These are phyloP conservation scores for Groenewaldozyma tartarivorans DNA, from an alignment of 805 yeast species.

Conservation along the genomic window DNA sequence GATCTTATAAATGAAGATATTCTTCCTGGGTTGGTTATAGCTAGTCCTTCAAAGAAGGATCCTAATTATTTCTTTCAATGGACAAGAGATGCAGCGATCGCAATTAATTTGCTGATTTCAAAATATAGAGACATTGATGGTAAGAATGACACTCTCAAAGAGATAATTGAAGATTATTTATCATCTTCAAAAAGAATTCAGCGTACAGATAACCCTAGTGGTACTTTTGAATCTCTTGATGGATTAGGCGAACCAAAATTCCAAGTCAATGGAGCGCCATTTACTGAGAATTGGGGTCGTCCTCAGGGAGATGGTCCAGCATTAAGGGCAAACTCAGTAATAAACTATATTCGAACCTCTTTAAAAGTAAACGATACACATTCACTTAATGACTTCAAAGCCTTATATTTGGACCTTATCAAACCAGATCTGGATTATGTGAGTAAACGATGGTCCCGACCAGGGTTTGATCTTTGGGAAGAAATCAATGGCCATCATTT, in stretches of 20 bases:
- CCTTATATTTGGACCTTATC: constrained; percentile 42
- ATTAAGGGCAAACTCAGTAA: constrained; percentile 56
- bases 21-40: constrained; percentile 70
- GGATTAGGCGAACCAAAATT: constrained; percentile 92
- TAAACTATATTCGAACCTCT: constrained; percentile 39
- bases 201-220: constrained; percentile 59
- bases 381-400: constrained; percentile 24
- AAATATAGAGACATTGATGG: constrained; percentile 37
- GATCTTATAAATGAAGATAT: constrained; percentile 22
- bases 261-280: constrained; percentile 53
- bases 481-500: constrained; percentile 69
- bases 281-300: constrained; percentile 73
- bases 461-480: constrained; percentile 91
- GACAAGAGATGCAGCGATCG: constrained; percentile 83
- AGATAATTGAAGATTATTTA: constrained; percentile 50
- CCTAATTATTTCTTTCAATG: constrained; percentile 89
- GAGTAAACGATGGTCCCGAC: constrained; percentile 46
- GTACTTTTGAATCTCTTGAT: constrained; percentile 32
- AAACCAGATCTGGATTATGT: constrained; percentile 65
- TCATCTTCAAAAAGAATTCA: constrained; percentile 52
- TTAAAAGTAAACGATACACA: neutral
- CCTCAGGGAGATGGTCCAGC: constrained; percentile 97
- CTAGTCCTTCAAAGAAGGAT: constrained; percentile 60
- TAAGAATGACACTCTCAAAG: constrained; percentile 19
- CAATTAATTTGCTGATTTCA: constrained; percentile 46